Conservation (phyloP, 345 rosid genomes). For the Sapria himalayana region DNA sequence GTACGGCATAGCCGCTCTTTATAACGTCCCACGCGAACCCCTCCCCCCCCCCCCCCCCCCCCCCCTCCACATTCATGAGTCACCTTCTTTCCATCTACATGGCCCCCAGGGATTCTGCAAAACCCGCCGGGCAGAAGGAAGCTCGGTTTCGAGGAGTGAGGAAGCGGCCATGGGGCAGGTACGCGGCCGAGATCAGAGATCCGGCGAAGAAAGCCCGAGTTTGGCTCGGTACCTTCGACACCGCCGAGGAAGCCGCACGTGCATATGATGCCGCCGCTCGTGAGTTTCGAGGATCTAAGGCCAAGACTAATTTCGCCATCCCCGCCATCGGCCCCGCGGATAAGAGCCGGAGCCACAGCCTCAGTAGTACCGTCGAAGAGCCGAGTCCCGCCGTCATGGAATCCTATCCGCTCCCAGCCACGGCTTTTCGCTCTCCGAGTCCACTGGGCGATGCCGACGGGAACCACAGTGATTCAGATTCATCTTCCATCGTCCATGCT, state of each 20-base stretch:
- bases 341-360: conserved; percentile 3
- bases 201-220: too few relatives aligned
- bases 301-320: too few relatives aligned
- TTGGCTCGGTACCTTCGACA: too few relatives aligned
- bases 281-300: too few relatives aligned
- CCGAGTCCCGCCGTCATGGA: not conserved
- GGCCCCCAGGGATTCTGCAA: conserved; percentile 1
- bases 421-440: not conserved
- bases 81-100: not conserved
- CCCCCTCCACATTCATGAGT: conserved; percentile 1
- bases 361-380: conserved; percentile 3
- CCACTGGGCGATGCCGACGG: too few relatives aligned
- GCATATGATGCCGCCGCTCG: too few relatives aligned
- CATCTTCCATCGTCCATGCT: not conserved
- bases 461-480: too few relatives aligned
- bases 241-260: too few relatives aligned
- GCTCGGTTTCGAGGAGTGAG: too few relatives aligned
- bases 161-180: too few relatives aligned
- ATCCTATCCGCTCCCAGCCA: not conserved
- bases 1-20: too few relatives aligned
- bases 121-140: not conserved
- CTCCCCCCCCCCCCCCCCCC: conserved; percentile 1
- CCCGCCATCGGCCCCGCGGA: not conserved
- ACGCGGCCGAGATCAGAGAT: too few relatives aligned
- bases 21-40: conserved; percentile 1